Evolutionary conservation across 495 filamentous ascomycete genomes (phyloP).

Genomic region (Xylaria curta): DNA sequence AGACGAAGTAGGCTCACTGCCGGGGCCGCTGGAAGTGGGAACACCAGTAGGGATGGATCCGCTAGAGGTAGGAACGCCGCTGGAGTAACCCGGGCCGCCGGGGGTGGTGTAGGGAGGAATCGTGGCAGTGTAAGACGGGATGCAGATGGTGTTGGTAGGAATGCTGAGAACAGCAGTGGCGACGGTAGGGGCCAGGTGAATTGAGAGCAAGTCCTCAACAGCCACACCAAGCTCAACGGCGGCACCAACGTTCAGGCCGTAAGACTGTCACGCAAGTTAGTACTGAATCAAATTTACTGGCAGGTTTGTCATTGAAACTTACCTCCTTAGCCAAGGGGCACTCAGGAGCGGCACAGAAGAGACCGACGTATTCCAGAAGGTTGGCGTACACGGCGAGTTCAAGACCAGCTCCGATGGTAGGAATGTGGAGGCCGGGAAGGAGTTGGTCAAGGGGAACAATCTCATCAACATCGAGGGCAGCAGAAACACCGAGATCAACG

Average conservation of each 20-base stretch:
- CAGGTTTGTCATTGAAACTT: not conserved
- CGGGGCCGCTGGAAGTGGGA: conserved; percentile 17
- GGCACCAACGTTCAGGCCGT: conserved; percentile 47
- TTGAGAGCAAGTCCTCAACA: conserved; percentile 43
- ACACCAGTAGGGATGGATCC: conserved; percentile 13
- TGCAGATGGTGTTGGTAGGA: conserved; percentile 46
- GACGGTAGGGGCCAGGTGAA: conserved; percentile 45
- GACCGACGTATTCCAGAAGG: conserved; percentile 50
- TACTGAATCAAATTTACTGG: not conserved
- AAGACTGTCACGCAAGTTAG: conserved; percentile 20
- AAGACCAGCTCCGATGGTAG: conserved; percentile 47
- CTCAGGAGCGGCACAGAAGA: conserved; percentile 40
- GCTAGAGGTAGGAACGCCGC: conserved; percentile 14
- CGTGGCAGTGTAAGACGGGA: conserved; percentile 22
- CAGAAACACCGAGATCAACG: conserved; percentile 38
- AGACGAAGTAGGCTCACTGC: not conserved
- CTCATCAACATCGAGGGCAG: conserved; percentile 35
- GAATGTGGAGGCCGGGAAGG: conserved; percentile 37
- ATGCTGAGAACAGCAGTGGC: conserved; percentile 46
- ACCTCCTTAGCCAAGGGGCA: conserved; percentile 43
- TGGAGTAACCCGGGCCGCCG: not conserved
- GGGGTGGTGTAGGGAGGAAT: conserved; percentile 32
- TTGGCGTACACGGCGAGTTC: conserved; percentile 50
- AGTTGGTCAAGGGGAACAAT: conserved; percentile 23
- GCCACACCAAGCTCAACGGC: conserved; percentile 44